A percentile compares a stretch with the other conserved stretches of the same genome.
Conservation (phyloP, 352 stramenopile species). For the Phytophthora podocarpi region DNA sequence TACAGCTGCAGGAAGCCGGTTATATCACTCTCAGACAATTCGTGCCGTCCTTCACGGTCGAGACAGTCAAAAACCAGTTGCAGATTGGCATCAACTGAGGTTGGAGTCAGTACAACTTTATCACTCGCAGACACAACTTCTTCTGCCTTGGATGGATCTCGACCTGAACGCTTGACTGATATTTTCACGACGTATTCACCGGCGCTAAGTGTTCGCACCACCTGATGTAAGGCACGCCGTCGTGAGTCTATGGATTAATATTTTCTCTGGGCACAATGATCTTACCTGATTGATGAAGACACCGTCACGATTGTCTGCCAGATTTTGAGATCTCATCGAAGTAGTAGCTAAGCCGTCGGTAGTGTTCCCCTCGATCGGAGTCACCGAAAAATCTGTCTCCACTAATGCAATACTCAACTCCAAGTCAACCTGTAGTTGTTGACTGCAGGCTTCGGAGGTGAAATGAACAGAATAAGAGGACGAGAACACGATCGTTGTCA, state of each 20-base stretch:
- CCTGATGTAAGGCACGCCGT: conserved; percentile 10
- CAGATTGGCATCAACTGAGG: conserved; percentile 36
- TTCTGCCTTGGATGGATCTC: neutral
- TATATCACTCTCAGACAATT: conserved; percentile 35
- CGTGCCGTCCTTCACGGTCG: conserved; percentile 42
- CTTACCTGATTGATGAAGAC: conserved; percentile 22
- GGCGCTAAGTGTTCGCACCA: conserved; percentile 34
- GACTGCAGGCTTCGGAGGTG: neutral
- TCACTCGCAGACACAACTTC: neutral
- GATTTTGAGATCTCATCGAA: neutral
- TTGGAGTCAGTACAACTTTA: conserved; percentile 5
- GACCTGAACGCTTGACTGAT: conserved; percentile 4
- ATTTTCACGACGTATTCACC: conserved; percentile 54
- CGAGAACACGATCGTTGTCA: conserved; percentile 26
- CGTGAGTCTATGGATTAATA: neutral
- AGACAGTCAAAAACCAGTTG: conserved; percentile 52
- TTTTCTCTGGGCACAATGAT: neutral
- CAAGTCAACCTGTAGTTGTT: conserved; percentile 5
- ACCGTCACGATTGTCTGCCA: neutral
- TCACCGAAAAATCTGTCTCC: conserved; percentile 31
- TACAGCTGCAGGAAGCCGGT: conserved; percentile 29
- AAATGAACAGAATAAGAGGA: conserved; percentile 9
- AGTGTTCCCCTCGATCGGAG: neutral
- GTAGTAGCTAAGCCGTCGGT: neutral
- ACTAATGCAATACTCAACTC: conserved; percentile 25